Percentiles rank a stretch among this genome's conserved stretches.
Conservation (phyloP, 305 asterid species). For the Solanum hybrid region DNA sequence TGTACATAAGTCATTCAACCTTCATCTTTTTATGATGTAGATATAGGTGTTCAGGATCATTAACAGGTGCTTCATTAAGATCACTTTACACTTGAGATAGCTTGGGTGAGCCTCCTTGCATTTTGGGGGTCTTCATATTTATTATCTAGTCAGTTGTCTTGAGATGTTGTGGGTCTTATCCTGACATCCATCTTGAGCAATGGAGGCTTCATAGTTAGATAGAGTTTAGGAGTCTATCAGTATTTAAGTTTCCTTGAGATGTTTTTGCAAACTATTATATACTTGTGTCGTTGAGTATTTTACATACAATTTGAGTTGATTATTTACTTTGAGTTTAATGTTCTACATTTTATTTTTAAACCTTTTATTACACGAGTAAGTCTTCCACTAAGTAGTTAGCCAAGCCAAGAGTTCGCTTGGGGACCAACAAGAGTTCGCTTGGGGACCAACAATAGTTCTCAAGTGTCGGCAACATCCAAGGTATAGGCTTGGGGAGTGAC, state of each 20-base stretch:
- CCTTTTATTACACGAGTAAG: background rate
- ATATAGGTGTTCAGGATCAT: background rate
- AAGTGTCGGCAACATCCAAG: background rate
- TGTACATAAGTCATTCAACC: background rate
- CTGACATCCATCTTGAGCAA: background rate
- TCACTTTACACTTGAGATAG: background rate
- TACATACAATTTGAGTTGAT: background rate
- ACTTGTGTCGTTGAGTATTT: background rate
- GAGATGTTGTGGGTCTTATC: background rate
- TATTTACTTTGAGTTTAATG: background rate
- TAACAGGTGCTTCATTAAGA: background rate
- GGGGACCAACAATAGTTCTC: background rate
- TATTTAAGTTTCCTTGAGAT: background rate
- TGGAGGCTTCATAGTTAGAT: background rate
- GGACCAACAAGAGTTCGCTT: background rate
- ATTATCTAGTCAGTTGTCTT: background rate
- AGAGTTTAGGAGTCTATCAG: background rate
- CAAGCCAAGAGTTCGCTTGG: background rate
- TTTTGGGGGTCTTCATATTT: background rate
- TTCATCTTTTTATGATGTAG: background rate
- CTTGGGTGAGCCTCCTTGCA: background rate
- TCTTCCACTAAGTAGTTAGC: background rate
- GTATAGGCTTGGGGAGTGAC: background rate
- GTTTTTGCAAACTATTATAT: background rate
- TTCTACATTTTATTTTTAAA: too few species aligned